These are phyloP conservation scores for Mycena polygramma DNA, from an alignment of 768 basidiomycete species.

Conservation along the genomic window DNA sequence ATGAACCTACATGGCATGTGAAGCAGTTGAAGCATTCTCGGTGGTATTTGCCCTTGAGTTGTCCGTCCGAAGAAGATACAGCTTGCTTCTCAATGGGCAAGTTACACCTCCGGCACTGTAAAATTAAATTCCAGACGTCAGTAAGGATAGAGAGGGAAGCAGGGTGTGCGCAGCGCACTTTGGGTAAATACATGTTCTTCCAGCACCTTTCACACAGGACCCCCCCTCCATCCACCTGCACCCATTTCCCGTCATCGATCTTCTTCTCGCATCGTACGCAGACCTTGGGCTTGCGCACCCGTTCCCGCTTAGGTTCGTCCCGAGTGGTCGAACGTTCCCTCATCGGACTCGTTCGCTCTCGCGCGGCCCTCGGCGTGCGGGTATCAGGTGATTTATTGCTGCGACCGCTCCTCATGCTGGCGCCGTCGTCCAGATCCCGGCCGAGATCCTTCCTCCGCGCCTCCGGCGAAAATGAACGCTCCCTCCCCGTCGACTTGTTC, in stretches of 20 bases:
- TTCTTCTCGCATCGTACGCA: conserved; percentile 79
- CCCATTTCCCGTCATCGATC: conserved; percentile 88
- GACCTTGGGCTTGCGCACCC: conserved; percentile 53
- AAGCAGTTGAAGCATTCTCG: conserved; percentile 92
- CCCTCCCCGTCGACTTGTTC: conserved; percentile 49
- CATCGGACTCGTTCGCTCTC: conserved; percentile 65
- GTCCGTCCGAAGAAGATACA: conserved; percentile 92
- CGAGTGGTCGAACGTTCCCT: conserved; percentile 40
- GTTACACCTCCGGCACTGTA: conserved; percentile 88
- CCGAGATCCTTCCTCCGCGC: conserved; percentile 20
- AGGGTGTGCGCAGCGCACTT: conserved; percentile 60
- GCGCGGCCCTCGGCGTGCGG: conserved; percentile 66
- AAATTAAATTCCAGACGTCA: conserved; percentile 24
- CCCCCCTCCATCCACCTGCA: conserved; percentile 78
- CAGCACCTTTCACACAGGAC: conserved; percentile 92
- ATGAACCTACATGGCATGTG: conserved; percentile 72
- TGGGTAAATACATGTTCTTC: conserved; percentile 97
- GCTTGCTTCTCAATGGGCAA: conserved; percentile 92
- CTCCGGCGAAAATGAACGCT: conserved; percentile 24
- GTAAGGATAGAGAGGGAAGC: conserved; percentile 14
- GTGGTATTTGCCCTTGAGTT: conserved; percentile 96
- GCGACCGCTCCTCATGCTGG: conserved; percentile 27
- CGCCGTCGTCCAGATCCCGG: conserved; percentile 19
- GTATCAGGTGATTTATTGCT: conserved; percentile 54
- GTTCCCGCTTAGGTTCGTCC: conserved; percentile 45